Conservation (phyloP, 2,329 filamentous ascomycete species). For the Herpotrichia juniperi region DNA sequence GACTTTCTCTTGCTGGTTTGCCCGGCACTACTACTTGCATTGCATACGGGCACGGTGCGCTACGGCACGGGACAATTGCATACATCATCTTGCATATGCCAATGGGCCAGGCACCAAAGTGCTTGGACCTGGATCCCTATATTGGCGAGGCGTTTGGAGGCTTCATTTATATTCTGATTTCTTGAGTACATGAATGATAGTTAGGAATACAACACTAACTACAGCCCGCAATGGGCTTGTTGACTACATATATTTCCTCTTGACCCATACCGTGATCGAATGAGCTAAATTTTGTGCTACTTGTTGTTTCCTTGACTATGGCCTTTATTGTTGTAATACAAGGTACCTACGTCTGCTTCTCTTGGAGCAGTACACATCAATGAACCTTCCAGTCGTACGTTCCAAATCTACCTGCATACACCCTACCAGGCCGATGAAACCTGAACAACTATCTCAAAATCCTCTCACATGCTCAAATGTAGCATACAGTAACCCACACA, state of each 20-base stretch:
- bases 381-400: neutral
- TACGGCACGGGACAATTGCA: constrained; percentile 2
- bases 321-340: too few relatives aligned
- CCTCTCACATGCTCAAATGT: too few relatives aligned
- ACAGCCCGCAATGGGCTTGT: neutral
- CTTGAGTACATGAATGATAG: constrained; percentile 2
- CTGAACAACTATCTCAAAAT: too few relatives aligned
- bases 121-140: constrained; percentile 38
- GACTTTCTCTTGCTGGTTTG: constrained; percentile 5
- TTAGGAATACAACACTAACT: constrained; percentile 4
- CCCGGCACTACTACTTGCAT: constrained; percentile 28
- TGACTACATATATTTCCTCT: neutral
- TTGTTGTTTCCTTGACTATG: too few relatives aligned
- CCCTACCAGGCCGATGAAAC: neutral
- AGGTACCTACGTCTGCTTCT: too few relatives aligned
- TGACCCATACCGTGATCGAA: neutral
- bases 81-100: constrained; percentile 25
- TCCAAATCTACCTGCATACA: neutral
- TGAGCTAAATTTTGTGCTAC: neutral
- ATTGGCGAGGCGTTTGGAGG: constrained; percentile 36
- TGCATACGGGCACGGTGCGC: constrained; percentile 37
- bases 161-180: constrained; percentile 7
- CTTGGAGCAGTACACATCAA: too few relatives aligned
- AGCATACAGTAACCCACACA: neutral
- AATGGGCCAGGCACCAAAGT: constrained; percentile 42